Conservation (phyloP, 352 stramenopile species). For the Globisporangium okanoganense region DNA sequence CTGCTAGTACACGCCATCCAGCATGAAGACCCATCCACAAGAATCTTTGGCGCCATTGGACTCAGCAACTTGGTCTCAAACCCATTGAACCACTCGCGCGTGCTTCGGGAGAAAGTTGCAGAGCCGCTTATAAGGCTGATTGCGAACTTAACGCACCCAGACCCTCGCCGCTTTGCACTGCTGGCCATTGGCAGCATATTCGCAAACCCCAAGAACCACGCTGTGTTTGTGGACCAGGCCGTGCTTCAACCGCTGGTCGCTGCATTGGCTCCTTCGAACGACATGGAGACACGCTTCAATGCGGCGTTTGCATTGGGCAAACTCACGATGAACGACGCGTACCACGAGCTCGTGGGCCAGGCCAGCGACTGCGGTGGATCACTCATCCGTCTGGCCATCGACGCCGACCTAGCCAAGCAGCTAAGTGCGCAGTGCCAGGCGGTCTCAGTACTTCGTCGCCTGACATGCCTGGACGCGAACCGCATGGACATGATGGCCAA, state of each 20-base stretch:
- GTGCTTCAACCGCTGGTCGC: slow-evolving; percentile 70
- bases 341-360: slow-evolving; percentile 60
- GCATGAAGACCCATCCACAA: slow-evolving; percentile 55
- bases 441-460: slow-evolving; percentile 85
- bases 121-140: slow-evolving; percentile 55
- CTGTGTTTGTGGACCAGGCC: slow-evolving; percentile 59
- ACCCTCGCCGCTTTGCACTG: slow-evolving; percentile 76
- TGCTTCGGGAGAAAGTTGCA: slow-evolving; percentile 63
- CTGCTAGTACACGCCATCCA: slow-evolving; percentile 75
- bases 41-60: slow-evolving; percentile 86
- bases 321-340: slow-evolving; percentile 78
- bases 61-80: slow-evolving; percentile 91
- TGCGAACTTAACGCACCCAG: slow-evolving; percentile 26
- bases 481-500: slow-evolving; percentile 73
- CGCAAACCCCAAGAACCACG: slow-evolving; percentile 56
- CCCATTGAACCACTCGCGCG: slow-evolving; percentile 65
- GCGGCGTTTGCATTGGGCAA: slow-evolving; percentile 93
- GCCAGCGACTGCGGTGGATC: slow-evolving; percentile 43
- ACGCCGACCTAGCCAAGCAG: slow-evolving; percentile 38
- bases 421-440: slow-evolving; percentile 85
- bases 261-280: slow-evolving; percentile 52
- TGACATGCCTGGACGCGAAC: slow-evolving; percentile 81
- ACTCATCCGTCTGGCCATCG: slow-evolving; percentile 54
- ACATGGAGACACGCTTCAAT: slow-evolving; percentile 92
- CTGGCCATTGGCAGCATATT: slow-evolving; percentile 86